These are phyloP conservation scores for Epichloe scottii DNA, from an alignment of 2,329 filamentous ascomycete genomes.

Conservation along the genomic window DNA sequence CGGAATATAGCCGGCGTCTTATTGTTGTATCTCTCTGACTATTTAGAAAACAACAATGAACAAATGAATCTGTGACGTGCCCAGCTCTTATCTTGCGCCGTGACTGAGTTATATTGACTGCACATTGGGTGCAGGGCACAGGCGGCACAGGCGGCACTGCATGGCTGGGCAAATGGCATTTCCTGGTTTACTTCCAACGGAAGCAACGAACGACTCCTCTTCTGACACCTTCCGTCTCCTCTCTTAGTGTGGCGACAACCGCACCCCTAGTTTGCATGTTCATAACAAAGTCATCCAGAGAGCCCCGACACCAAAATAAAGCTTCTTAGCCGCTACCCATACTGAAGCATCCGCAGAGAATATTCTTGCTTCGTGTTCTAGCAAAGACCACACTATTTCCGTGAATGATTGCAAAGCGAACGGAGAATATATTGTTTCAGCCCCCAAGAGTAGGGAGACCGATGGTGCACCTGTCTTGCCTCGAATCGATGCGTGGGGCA, in stretches of 20 bases:
- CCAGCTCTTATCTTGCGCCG: too few species aligned
- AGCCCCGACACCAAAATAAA: conserved; percentile 83
- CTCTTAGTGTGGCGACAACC: conserved; percentile 36
- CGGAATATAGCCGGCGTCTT: background rate
- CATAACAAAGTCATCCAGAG: conserved; percentile 60
- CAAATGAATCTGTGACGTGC: background rate
- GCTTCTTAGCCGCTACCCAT: conserved; percentile 61
- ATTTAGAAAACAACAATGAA: background rate
- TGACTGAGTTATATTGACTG: too few species aligned
- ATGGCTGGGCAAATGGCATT: background rate
- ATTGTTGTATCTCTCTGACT: background rate
- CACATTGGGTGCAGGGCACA: background rate
- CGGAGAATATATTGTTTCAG: conserved; percentile 76
- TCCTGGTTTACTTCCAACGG: background rate
- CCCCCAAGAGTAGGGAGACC: conserved; percentile 49
- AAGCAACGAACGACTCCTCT: conserved; percentile 40
- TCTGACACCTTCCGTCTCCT: conserved; percentile 49
- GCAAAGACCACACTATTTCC: conserved; percentile 48
- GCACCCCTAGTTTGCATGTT: conserved; percentile 36
- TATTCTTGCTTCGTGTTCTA: conserved; percentile 31
- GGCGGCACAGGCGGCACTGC: background rate
- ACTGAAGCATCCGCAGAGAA: conserved; percentile 38
- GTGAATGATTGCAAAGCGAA: conserved; percentile 57
- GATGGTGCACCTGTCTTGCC: background rate
- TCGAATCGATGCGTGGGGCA: conserved; percentile 2